phyloP scores from a whole-genome alignment of 805 yeast species.

The Metschnikowia similis region DNA sequence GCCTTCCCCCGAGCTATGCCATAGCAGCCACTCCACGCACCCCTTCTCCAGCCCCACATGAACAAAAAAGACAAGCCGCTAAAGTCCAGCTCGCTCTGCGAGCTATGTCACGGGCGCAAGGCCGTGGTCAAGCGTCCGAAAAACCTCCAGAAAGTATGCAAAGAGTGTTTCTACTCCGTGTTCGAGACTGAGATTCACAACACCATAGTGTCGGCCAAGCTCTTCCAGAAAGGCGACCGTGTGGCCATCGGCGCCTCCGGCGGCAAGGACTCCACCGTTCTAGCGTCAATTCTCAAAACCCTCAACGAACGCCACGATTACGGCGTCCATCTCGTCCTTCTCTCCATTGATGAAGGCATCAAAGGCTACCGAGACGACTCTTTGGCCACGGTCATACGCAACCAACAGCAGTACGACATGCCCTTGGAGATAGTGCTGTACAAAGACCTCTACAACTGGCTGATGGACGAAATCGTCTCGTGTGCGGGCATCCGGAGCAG shows the following conservation, averaged over 20 bases:
- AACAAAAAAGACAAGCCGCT: slow-evolving; percentile 9
- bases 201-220: slow-evolving; percentile 65
- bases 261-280: slow-evolving; percentile 95
- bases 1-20: background rate
- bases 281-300: slow-evolving; percentile 82
- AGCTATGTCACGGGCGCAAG: slow-evolving; percentile 74
- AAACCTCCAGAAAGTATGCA: slow-evolving; percentile 84
- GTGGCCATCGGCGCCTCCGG: slow-evolving; percentile 99
- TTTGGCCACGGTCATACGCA: slow-evolving; percentile 91
- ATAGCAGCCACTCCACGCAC: no score
- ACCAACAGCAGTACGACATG: slow-evolving; percentile 78
- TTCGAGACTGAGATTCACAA: slow-evolving; percentile 95
- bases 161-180: slow-evolving; percentile 80
- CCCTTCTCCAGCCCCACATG: background rate
- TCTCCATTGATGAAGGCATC: slow-evolving; percentile 95
- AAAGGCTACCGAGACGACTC: slow-evolving; percentile 97
- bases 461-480: slow-evolving; percentile 96
- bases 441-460: slow-evolving; percentile 89
- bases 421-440: slow-evolving; percentile 81
- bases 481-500: slow-evolving; percentile 91
- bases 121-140: slow-evolving; percentile 92
- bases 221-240: slow-evolving; percentile 76
- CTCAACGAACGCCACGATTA: slow-evolving; percentile 85
- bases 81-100: slow-evolving; percentile 57
- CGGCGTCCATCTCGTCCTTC: slow-evolving; percentile 76